Conservation (phyloP, 306 rosid species). For the Quercus cerris region DNA sequence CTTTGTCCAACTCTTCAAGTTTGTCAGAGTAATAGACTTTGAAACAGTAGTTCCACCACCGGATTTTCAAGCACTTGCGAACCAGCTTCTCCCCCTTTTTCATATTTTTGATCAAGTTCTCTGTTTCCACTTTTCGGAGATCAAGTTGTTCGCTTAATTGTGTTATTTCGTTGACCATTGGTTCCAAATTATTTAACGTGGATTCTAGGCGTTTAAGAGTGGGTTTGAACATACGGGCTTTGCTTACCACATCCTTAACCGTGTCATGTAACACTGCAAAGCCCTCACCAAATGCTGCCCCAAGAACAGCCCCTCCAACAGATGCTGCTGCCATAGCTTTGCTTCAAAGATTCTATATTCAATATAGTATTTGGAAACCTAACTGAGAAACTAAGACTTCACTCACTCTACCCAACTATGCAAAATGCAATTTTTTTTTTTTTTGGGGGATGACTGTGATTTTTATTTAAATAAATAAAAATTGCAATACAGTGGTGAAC, state of each 20-base stretch:
- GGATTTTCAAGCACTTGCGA: background rate
- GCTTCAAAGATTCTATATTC: background rate
- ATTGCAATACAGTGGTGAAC: no score
- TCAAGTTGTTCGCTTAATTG: background rate
- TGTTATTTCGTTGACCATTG: constrained; percentile 3
- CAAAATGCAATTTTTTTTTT: no score
- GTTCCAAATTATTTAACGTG: background rate
- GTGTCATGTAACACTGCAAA: background rate
- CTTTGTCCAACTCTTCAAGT: constrained; percentile 8
- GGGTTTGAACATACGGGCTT: background rate
- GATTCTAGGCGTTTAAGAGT: background rate
- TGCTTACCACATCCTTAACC: background rate
- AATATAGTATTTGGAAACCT: no score
- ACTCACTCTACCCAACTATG: background rate
- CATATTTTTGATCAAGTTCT: background rate
- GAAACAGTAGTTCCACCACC: background rate
- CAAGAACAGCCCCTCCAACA: background rate
- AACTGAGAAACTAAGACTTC: background rate
- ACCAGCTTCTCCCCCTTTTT: constrained; percentile 1
- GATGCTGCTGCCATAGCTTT: background rate
- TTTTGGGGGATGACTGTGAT: fast-evolving
- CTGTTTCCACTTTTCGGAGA: background rate
- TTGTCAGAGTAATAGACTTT: background rate
- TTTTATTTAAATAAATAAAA: no score
- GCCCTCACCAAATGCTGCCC: background rate